Conservation (phyloP, 2,329 filamentous ascomycete species). For the Aspergillus fischeri region DNA sequence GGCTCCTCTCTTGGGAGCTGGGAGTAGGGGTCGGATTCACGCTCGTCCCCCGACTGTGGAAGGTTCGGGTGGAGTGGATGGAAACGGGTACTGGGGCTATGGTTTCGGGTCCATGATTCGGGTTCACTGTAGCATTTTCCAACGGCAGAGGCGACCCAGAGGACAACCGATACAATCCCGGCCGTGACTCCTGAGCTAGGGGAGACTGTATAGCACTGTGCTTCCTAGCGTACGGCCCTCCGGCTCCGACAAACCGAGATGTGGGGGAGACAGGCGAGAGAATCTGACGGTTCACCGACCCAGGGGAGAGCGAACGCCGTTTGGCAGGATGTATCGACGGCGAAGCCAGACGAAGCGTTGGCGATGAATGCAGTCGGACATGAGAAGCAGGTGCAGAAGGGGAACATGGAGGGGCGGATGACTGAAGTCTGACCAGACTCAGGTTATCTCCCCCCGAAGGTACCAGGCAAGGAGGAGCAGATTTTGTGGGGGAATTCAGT, state of each 20-base stretch:
- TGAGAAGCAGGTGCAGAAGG: constrained; percentile 18
- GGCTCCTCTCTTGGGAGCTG: constrained; percentile 34
- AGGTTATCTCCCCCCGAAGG: constrained; percentile 19
- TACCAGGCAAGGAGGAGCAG: constrained; percentile 12
- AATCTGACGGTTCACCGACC: constrained; percentile 24
- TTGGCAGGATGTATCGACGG: constrained; percentile 18
- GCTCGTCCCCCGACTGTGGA: constrained; percentile 30
- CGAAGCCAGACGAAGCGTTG: constrained; percentile 22
- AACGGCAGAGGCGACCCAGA: constrained; percentile 24
- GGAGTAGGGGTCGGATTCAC: constrained; percentile 27
- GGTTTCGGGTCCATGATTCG: constrained; percentile 15
- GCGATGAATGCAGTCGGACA: constrained; percentile 27
- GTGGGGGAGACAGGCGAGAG: constrained; percentile 37
- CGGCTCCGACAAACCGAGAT: constrained; percentile 27
- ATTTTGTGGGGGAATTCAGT: constrained; percentile 34
- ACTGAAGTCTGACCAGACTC: constrained; percentile 16
- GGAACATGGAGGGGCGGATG: constrained; percentile 5
- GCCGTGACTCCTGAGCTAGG: constrained; percentile 29
- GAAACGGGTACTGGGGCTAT: constrained; percentile 17
- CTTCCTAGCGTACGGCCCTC: constrained; percentile 27
- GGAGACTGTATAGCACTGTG: constrained; percentile 33
- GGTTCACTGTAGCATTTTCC: constrained; percentile 21
- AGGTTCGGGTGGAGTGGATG: constrained; percentile 30
- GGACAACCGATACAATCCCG: constrained; percentile 23
- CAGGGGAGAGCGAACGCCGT: constrained; percentile 31